Evolutionary conservation across 441 rosid species (phyloP).

Genomic region (Hura crepitans): DNA sequence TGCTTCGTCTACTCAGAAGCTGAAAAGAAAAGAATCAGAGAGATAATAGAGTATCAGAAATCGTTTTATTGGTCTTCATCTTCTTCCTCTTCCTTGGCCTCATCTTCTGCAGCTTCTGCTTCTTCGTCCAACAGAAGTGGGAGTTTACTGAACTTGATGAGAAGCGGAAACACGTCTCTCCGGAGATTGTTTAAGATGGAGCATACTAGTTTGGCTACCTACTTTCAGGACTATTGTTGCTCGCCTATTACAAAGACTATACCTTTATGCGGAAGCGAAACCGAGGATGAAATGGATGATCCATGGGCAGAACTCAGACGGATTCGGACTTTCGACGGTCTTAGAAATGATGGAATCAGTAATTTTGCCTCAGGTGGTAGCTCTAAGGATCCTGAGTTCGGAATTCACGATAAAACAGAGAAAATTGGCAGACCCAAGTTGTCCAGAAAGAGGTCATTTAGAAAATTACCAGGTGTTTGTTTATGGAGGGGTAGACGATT

Average conservation of each 20-base stretch:
- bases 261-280: slow-evolving; percentile 40
- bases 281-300: slow-evolving; percentile 32
- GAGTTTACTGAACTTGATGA: slow-evolving; percentile 26
- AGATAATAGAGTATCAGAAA: slow-evolving; percentile 7
- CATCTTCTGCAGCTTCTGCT: slow-evolving; percentile 22
- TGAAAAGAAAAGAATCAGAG: slow-evolving; percentile 9
- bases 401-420: slow-evolving; percentile 10
- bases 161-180: slow-evolving; percentile 36
- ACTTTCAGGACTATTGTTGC: slow-evolving; percentile 40
- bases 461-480: slow-evolving; percentile 41
- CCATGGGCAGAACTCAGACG: slow-evolving; percentile 34
- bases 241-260: slow-evolving; percentile 33
- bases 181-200: slow-evolving; percentile 44
- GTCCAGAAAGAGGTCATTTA: slow-evolving; percentile 41
- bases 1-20: neutral
- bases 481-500: slow-evolving; percentile 30
- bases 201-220: slow-evolving; percentile 38
- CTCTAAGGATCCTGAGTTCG: slow-evolving; percentile 11
- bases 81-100: slow-evolving; percentile 13
- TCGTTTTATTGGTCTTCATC: slow-evolving; percentile 13
- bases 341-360: slow-evolving; percentile 13
- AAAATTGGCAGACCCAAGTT: slow-evolving; percentile 19
- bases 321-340: neutral
- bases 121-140: slow-evolving; percentile 13
- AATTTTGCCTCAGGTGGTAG: slow-evolving; percentile 30